Base-by-base conservation (phyloP, 164 flowering plant genomes). In the Nymphaea thermarum region DNA sequence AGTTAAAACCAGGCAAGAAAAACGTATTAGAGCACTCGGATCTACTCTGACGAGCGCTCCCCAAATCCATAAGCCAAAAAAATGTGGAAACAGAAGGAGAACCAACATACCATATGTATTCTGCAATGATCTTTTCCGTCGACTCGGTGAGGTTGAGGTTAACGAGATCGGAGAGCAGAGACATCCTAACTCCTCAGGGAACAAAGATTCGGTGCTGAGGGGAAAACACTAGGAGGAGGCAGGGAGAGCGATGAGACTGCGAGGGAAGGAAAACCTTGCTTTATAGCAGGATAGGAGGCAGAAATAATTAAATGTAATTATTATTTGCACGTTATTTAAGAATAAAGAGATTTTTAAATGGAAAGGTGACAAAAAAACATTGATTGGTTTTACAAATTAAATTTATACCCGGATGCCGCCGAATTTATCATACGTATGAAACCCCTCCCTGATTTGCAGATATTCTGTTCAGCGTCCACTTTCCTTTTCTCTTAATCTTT, bases 91-190 rank as follows among this genome's bases (percentile, higher is more conserved):
- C 12, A 36, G 0, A 5, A n/a, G 36, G 62, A 36, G 44, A 42
- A 60, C 60, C 63, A 53, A 55, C 72, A 43, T 6, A 89, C 95
- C 96, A 89, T 77, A 89, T 85, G 82, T 89, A 89, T 70, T 89
- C 96, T 2, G 89, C 96, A 43, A 87, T 86, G 68, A 87, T 67
- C 65, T 86, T 84, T 16, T 87, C 81, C 3, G 88, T 82, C 63
- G 76, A 2, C 2, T 79, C 86, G 0, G 86, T 73, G 82, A 90
- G 87, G 72, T 90, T 65, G 55, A 90, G 80, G 77, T 86, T 88
- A 76, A 86, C 15, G 69, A 90, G 86, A 80, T 90, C 93, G 12
- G 77, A 62, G 6, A 88, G 84, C 57, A 79, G 75, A 71, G 90
- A 67, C 96, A 87, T 87, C 51, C 53, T 41, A 43, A 62, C 57